A percentile compares a stretch with the other conserved stretches of the same genome.
These are phyloP conservation scores for Choiromyces venosus DNA, from an alignment of 495 filamentous ascomycete genomes.

Conservation along the genomic window DNA sequence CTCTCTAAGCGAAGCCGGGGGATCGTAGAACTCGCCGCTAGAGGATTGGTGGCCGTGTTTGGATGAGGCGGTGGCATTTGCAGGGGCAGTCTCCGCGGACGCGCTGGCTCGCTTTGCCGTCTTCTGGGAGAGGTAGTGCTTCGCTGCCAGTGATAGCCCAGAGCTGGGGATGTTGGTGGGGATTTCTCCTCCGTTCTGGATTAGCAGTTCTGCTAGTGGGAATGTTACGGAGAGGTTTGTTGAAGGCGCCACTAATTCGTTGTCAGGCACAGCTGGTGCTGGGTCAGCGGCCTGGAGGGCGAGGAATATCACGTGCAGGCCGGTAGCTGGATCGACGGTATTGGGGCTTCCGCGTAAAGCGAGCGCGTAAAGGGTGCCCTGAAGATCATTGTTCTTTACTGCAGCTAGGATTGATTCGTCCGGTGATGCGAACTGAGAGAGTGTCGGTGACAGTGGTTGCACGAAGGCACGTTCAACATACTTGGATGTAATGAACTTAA, in stretches of 20 bases:
- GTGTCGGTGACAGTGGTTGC: slow-evolving; percentile 64
- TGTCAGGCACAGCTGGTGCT: slow-evolving; percentile 55
- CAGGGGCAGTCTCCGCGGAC: slow-evolving; percentile 32
- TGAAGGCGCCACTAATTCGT: slow-evolving; percentile 15
- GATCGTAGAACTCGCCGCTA: slow-evolving; percentile 30
- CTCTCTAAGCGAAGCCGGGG: slow-evolving; percentile 39
- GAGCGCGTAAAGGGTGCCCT: slow-evolving; percentile 83
- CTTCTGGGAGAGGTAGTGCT: slow-evolving; percentile 80
- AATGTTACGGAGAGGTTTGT: slow-evolving; percentile 51
- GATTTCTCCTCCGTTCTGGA: slow-evolving; percentile 91
- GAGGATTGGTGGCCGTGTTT: slow-evolving; percentile 6
- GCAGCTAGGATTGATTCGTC: slow-evolving; percentile 90
- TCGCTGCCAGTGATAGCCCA: slow-evolving; percentile 67
- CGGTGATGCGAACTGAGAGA: slow-evolving; percentile 70
- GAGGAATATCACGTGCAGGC: slow-evolving; percentile 80
- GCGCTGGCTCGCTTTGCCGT: slow-evolving; percentile 46
- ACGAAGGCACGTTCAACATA: slow-evolving; percentile 83
- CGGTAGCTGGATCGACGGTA: slow-evolving; percentile 74
- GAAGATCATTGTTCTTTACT: slow-evolving; percentile 90
- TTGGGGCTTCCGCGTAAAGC: slow-evolving; percentile 86
- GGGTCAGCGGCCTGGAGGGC: slow-evolving; percentile 94
- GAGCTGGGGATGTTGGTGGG: slow-evolving; percentile 66
- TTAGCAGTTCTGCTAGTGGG: slow-evolving; percentile 81
- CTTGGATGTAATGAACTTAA: slow-evolving; percentile 91
- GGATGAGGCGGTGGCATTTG: slow-evolving; percentile 24